Evolutionary conservation across 2,329 filamentous ascomycete species (phyloP).

Genomic region (Hypoxylon sp.): DNA sequence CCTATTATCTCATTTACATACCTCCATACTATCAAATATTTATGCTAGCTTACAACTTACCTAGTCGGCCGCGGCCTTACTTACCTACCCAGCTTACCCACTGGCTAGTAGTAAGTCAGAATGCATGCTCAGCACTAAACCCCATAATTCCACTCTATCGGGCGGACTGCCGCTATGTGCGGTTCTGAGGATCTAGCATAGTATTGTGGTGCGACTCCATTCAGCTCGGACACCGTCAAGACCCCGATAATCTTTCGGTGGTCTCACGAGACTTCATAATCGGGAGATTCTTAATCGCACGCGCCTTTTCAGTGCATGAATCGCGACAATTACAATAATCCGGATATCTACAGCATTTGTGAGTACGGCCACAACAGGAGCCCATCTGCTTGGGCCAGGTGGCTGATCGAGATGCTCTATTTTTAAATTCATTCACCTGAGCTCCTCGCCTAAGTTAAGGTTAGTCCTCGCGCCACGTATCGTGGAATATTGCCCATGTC

Average conservation of each 20-base stretch:
- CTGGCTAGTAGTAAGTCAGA: constrained; percentile 7
- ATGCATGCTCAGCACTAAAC: constrained; percentile 24
- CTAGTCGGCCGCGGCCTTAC: constrained; percentile 16
- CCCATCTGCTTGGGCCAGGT: constrained; percentile 24
- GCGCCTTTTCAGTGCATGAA: constrained; percentile 23
- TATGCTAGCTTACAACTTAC: constrained; percentile 15
- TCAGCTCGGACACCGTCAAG: constrained; percentile 25
- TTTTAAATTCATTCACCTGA: constrained; percentile 31
- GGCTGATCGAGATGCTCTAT: constrained; percentile 36
- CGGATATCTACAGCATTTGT: background rate
- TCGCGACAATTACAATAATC: constrained; percentile 14
- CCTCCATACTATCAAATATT: constrained; percentile 1
- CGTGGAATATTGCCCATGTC: constrained; percentile 39
- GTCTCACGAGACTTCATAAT: constrained; percentile 38
- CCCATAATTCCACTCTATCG: constrained; percentile 32
- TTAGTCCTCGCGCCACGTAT: constrained; percentile 48
- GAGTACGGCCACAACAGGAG: constrained; percentile 30
- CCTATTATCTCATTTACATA: constrained; percentile 12
- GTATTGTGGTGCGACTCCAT: constrained; percentile 24
- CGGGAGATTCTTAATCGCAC: constrained; percentile 33
- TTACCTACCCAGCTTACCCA: constrained; percentile 19
- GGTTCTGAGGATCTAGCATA: constrained; percentile 19
- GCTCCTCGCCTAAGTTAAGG: constrained; percentile 31
- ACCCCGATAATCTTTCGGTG: constrained; percentile 33
- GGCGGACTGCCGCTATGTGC: constrained; percentile 21